Percentiles rank a stretch among this genome's conserved stretches.
Evolutionary conservation across 1,284 basidiomycete species (phyloP).

Genomic region (Leccinum griseonigrum): DNA sequence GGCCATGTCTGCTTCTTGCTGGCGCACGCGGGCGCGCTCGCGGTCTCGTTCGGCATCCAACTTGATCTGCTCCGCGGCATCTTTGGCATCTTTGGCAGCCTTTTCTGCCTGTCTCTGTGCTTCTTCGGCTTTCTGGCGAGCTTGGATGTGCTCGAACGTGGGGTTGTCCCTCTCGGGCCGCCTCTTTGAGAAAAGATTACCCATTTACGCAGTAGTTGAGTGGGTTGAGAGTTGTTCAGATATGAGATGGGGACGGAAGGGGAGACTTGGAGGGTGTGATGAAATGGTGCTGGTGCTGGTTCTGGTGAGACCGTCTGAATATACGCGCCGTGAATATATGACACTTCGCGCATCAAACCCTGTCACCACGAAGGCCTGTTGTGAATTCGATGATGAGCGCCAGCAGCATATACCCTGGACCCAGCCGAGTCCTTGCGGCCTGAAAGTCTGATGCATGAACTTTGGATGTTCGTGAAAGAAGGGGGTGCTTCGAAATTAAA

Average conservation of each 20-base stretch:
- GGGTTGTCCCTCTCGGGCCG: slow-evolving; percentile 19
- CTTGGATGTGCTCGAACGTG: slow-evolving; percentile 14
- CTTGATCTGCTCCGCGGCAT: not conserved
- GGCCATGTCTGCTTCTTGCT: slow-evolving; percentile 16
- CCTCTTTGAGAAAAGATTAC: slow-evolving; percentile 2
- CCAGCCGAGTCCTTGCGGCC: not conserved
- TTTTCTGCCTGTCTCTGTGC: slow-evolving; percentile 10
- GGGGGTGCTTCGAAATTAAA: not conserved
- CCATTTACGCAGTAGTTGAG: slow-evolving; percentile 7
- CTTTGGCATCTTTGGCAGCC: slow-evolving; percentile 6
- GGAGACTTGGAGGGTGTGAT: not conserved
- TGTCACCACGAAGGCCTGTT: too few relatives aligned
- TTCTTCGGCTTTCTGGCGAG: slow-evolving; percentile 14
- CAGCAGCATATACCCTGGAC: slow-evolving; percentile 6
- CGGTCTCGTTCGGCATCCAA: slow-evolving; percentile 4
- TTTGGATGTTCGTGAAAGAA: not conserved
- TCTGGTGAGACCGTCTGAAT: not conserved
- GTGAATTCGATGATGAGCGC: not conserved
- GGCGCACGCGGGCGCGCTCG: slow-evolving; percentile 3
- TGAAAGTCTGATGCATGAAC: not conserved
- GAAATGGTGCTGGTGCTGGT: not conserved
- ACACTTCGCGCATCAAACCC: not conserved
- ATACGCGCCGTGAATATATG: not conserved
- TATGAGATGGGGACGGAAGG: not conserved
- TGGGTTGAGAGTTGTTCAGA: not conserved